These are phyloP conservation scores for Kodamaea laetipori DNA, from an alignment of 805 yeast species.

Conservation along the genomic window DNA sequence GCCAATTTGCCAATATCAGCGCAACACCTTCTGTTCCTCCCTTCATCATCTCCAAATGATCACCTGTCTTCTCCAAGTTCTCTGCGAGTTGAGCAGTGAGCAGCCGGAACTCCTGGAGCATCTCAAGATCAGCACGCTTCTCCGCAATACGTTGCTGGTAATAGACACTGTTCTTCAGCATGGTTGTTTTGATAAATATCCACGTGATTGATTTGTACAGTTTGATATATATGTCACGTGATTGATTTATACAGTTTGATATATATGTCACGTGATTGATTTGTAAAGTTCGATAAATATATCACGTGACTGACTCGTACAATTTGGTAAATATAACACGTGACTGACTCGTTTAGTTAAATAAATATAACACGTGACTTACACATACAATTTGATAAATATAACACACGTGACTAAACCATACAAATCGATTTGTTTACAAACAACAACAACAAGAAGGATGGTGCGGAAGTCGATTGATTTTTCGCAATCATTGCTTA, in stretches of 20 bases:
- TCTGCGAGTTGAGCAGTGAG: slow-evolving; percentile 47
- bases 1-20: slow-evolving; percentile 64
- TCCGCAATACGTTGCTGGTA: slow-evolving; percentile 38
- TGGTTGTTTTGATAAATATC: slow-evolving; percentile 2
- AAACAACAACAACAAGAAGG: not conserved
- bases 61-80: slow-evolving; percentile 51
- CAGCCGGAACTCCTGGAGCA: slow-evolving; percentile 48
- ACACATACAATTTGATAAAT: too few species aligned
- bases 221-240: too few species aligned
- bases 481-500: slow-evolving; percentile 18
- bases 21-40: slow-evolving; percentile 65
- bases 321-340: too few species aligned
- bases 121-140: slow-evolving; percentile 53
- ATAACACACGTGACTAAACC: too few species aligned
- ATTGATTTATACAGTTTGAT: too few species aligned
- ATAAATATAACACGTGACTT: too few species aligned
- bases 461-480: slow-evolving; percentile 20
- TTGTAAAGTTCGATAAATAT: too few species aligned
- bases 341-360: too few species aligned
- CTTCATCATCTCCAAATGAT: slow-evolving; percentile 48
- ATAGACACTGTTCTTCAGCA: slow-evolving; percentile 5
- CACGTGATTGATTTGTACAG: too few species aligned
- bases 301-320: too few species aligned
- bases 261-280: too few species aligned
- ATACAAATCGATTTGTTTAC: too few species aligned